Evolutionary conservation across 345 rosid species (phyloP).

Genomic region (Orychophragmus violaceus): DNA sequence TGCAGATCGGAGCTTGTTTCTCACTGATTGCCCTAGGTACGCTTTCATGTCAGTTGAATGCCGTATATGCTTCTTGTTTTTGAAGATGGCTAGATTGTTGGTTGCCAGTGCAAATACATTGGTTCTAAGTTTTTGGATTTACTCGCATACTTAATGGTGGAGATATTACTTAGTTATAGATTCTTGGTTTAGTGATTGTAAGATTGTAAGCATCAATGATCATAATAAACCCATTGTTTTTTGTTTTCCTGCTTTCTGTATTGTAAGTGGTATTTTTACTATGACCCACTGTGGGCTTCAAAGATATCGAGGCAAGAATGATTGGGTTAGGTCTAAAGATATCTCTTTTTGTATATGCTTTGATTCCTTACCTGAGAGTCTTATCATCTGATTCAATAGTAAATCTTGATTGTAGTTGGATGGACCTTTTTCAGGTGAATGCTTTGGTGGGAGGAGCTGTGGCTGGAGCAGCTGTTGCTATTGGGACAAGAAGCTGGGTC

Average conservation of each 20-base stretch:
- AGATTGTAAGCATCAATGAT: neutral
- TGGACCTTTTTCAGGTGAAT: conserved; percentile 44
- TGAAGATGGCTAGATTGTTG: no score
- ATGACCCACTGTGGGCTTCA: conserved; percentile 60
- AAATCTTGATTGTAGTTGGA: neutral
- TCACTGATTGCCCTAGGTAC: no score
- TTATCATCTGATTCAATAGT: neutral
- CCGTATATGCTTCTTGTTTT: no score
- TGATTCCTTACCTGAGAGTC: neutral
- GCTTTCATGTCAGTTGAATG: no score
- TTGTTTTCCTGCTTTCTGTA: conserved; percentile 45
- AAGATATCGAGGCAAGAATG: conserved; percentile 54
- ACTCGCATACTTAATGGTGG: no score
- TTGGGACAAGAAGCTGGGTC: conserved; percentile 53
- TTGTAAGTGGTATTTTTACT: conserved; percentile 66
- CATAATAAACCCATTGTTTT: neutral
- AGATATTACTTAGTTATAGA: neutral
- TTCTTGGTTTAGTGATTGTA: neutral
- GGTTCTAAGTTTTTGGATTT: neutral
- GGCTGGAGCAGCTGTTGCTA: conserved; percentile 73
- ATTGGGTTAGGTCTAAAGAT: conserved; percentile 50
- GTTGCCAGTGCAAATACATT: no score
- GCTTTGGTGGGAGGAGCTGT: conserved; percentile 70
- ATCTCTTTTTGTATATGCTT: neutral
- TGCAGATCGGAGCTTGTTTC: no score